Conservation (phyloP, 2,329 filamentous ascomycete species). For the Fusarium brevicatenulatum region DNA sequence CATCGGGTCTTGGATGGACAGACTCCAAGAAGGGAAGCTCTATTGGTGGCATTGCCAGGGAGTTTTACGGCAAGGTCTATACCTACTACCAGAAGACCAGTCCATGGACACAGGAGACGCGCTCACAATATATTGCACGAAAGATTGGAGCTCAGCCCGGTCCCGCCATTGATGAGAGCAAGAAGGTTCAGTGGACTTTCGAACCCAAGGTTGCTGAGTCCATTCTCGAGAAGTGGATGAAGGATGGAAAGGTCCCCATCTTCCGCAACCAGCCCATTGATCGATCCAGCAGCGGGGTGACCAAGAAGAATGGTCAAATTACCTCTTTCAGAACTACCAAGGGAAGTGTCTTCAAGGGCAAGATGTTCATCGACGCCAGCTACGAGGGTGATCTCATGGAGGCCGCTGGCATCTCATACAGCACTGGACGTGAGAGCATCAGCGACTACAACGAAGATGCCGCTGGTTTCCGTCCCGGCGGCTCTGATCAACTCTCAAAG, state of each 20-base stretch:
- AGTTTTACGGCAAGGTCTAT: conserved; percentile 32
- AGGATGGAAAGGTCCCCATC: conserved; percentile 30
- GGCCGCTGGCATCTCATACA: conserved; percentile 27
- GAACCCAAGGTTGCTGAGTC: conserved; percentile 35
- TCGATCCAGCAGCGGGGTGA: conserved; percentile 13
- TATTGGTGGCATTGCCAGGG: conserved; percentile 35
- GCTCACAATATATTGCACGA: conserved; percentile 15
- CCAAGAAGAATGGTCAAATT: conserved; percentile 26
- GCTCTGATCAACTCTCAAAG: conserved; percentile 2
- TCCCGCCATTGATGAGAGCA: conserved; percentile 29
- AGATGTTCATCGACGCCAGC: conserved; percentile 38
- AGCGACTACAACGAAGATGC: conserved; percentile 23
- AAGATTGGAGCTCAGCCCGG: conserved; percentile 34
- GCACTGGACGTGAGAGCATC: conserved; percentile 27
- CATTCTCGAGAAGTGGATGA: conserved; percentile 33
- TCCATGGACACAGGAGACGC: conserved; percentile 29
- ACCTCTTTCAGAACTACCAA: conserved; percentile 24
- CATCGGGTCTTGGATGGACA: conserved; percentile 36
- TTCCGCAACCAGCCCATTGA: conserved; percentile 31
- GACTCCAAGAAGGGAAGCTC: conserved; percentile 35
- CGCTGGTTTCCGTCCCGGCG: conserved; percentile 21
- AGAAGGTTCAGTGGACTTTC: conserved; percentile 38
- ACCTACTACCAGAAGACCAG: conserved; percentile 20
- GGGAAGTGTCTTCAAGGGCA: conserved; percentile 20
- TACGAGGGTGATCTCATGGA: conserved; percentile 40